phyloP scores from a whole-genome alignment of 2,329 filamentous ascomycete genomes.

The Colletotrichum theobromicola region DNA sequence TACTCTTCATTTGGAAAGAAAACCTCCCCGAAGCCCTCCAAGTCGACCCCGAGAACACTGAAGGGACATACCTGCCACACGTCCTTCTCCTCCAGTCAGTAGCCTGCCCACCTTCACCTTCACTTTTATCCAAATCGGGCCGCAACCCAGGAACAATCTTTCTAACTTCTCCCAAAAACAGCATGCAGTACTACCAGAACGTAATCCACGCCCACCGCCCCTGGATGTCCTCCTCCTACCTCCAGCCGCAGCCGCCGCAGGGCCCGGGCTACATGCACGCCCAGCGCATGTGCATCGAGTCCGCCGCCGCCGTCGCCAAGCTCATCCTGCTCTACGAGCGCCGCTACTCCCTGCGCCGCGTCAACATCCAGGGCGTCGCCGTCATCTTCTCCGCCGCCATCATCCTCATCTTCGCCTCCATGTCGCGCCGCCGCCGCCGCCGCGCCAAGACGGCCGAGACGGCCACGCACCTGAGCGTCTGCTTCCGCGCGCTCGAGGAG shows the following conservation, averaged over 20 bases:
- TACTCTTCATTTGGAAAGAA: slow-evolving; percentile 26
- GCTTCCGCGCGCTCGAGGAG: slow-evolving; percentile 29
- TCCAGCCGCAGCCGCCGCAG: slow-evolving; percentile 21
- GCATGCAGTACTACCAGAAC: slow-evolving; percentile 33
- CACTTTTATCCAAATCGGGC: background rate
- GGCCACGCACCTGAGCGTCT: slow-evolving; percentile 23
- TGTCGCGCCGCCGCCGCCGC: slow-evolving; percentile 1
- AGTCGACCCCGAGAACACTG: slow-evolving; percentile 23
- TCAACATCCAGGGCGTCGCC: slow-evolving; percentile 27
- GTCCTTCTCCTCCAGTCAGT: slow-evolving; percentile 28
- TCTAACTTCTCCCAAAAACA: background rate
- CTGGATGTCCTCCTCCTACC: slow-evolving; percentile 30
- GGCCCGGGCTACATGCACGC: slow-evolving; percentile 27
- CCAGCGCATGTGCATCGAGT: slow-evolving; percentile 25
- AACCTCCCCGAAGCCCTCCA: slow-evolving; percentile 21
- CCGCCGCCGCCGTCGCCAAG: slow-evolving; percentile 23
- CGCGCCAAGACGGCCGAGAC: slow-evolving; percentile 9
- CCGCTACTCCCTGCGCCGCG: slow-evolving; percentile 20
- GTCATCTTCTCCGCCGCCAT: slow-evolving; percentile 25
- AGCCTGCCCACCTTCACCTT: too few species aligned
- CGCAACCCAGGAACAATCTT: background rate
- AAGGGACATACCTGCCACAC: slow-evolving; percentile 25
- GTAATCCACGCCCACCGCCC: slow-evolving; percentile 29
- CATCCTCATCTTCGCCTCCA: slow-evolving; percentile 24
- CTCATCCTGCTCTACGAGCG: slow-evolving; percentile 24